Evolutionary conservation across 176 grass and related monocot genomes (phyloP).

Genomic region (Ananas comosus): DNA sequence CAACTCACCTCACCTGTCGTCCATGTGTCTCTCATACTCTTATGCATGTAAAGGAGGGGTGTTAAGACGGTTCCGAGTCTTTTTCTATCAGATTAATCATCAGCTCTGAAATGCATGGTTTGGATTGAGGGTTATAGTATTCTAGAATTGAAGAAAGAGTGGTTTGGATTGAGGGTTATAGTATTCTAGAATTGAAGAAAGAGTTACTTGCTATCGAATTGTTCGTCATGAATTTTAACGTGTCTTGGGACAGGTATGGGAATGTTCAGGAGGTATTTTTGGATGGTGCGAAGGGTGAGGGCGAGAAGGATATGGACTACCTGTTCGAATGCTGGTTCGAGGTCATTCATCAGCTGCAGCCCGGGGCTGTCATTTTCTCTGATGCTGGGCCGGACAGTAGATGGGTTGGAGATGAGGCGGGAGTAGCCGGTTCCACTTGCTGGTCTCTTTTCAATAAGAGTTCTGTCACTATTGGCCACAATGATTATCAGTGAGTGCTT

Average conservation of each 20-base stretch:
- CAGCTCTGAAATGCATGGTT: too few relatives aligned
- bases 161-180: not conserved
- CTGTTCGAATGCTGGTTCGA: conserved; percentile 77
- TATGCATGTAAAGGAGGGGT: too few relatives aligned
- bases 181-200: not conserved
- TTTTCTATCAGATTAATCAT: too few relatives aligned
- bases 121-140: not conserved
- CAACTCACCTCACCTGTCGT: too few relatives aligned
- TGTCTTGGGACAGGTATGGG: conserved; percentile 56
- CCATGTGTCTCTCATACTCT: too few relatives aligned
- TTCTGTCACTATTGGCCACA: conserved; percentile 53
- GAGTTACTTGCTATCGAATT: not conserved
- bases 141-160: not conserved
- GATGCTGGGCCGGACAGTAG: conserved; percentile 76
- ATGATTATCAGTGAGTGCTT: conserved; percentile 41
- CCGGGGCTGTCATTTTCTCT: conserved; percentile 68
- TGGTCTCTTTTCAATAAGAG: conserved; percentile 87
- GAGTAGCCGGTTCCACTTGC: conserved; percentile 50
- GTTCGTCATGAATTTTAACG: not conserved
- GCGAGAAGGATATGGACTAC: conserved; percentile 53
- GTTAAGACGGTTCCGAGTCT: too few relatives aligned
- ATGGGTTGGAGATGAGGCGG: conserved; percentile 81
- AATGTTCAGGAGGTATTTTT: conserved; percentile 81
- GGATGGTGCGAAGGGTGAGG: conserved; percentile 75
- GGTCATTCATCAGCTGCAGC: conserved; percentile 84